Percentiles rank a stretch among this genome's conserved stretches.
Conservation (phyloP, 139 green algal genomes). For the Spirogloea muscicola region DNA sequence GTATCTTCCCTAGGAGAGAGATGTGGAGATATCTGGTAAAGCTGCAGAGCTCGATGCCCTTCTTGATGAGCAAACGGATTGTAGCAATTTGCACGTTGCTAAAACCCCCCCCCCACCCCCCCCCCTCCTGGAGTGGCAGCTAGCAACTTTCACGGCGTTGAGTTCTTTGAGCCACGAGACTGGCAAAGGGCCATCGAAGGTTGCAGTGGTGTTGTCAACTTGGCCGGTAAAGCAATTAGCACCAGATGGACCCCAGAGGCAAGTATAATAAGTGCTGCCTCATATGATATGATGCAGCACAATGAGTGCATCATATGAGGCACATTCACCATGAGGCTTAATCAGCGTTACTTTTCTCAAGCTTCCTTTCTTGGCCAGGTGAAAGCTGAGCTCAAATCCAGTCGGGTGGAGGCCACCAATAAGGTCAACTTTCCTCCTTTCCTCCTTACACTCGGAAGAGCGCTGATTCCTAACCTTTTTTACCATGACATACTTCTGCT, state of each 20-base stretch:
- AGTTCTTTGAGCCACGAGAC: background rate
- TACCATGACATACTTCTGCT: no score
- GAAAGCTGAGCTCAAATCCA: background rate
- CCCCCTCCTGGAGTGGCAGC: no score
- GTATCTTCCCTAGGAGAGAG: no score
- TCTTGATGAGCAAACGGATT: background rate
- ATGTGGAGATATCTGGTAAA: no score
- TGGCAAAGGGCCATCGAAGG: conserved; percentile 1
- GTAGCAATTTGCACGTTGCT: background rate
- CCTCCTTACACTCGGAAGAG: no score
- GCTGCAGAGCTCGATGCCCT: background rate
- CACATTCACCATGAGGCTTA: no score
- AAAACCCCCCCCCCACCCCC: no score
- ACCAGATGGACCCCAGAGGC: conserved; percentile 64
- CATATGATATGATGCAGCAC: background rate
- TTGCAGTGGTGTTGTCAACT: conserved; percentile 39
- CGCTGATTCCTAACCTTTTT: no score
- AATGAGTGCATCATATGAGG: no score
- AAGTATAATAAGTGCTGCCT: background rate
- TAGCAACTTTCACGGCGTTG: no score
- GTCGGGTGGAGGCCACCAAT: no score
- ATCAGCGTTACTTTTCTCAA: background rate
- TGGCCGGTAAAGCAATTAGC: conserved; percentile 88
- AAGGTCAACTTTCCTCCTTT: no score
- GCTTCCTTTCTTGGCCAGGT: background rate